Evolutionary conservation across 2,329 filamentous ascomycete species (phyloP).

Genomic region (Plectosphaerella plurivora): DNA sequence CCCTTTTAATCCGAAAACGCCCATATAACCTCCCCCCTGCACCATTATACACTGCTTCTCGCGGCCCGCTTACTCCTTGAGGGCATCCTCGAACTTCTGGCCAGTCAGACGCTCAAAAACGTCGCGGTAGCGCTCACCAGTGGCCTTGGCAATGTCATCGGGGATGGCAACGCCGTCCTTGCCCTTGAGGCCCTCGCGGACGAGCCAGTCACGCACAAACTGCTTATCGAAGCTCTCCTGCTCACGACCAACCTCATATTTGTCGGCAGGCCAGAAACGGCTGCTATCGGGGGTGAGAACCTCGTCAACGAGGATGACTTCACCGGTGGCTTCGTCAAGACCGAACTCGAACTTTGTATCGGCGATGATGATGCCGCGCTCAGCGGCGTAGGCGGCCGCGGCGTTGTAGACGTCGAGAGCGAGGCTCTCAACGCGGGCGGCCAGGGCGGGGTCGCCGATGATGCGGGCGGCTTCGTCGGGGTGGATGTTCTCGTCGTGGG

Average conservation of each 20-base stretch:
- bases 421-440: constrained; percentile 59
- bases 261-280: constrained; percentile 77
- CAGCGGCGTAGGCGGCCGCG: constrained; percentile 59
- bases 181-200: constrained; percentile 66
- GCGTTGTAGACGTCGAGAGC: constrained; percentile 59
- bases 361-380: constrained; percentile 70
- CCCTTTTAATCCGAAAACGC: neutral
- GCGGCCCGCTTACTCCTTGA: neutral
- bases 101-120: constrained; percentile 62
- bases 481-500: constrained; percentile 82
- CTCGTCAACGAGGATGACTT: constrained; percentile 76
- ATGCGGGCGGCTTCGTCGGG: constrained; percentile 60
- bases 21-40: too few relatives aligned
- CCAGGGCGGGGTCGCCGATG: constrained; percentile 60
- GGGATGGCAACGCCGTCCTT: constrained; percentile 70
- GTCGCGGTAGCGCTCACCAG: constrained; percentile 69
- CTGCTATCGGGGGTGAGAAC: constrained; percentile 79
- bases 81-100: constrained; percentile 32
- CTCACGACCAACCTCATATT: constrained; percentile 66
- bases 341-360: constrained; percentile 62
- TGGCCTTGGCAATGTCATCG: constrained; percentile 64
- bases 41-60: too few relatives aligned
- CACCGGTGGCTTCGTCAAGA: constrained; percentile 57
- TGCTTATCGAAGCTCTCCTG: constrained; percentile 91
- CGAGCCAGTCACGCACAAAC: constrained; percentile 78